These are phyloP conservation scores for Silene conica DNA, from an alignment of 148 eudicot species.

Conservation along the genomic window DNA sequence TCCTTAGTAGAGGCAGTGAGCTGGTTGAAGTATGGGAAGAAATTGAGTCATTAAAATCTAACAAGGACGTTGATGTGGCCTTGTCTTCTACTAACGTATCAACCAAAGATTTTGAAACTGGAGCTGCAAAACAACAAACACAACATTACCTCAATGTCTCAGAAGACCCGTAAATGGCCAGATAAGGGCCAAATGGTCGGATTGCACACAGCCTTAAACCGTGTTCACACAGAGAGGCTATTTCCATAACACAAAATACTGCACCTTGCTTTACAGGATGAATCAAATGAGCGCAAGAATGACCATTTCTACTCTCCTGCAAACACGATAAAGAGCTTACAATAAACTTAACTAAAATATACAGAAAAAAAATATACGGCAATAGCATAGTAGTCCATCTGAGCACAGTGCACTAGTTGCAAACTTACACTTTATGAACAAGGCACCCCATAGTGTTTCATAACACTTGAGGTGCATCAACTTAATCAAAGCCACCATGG, in stretches of 20 bases:
- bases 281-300: constrained; percentile 45
- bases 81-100: constrained; percentile 21
- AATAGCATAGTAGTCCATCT: no score
- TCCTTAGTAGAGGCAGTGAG: constrained; percentile 28
- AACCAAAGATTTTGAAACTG: constrained; percentile 12
- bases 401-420: no score
- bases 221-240: not conserved
- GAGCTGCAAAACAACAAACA: constrained; percentile 12
- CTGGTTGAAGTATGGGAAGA: constrained; percentile 38
- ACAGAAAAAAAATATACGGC: no score
- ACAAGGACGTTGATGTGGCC: constrained; percentile 32
- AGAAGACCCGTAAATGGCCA: not conserved
- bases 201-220: not conserved
- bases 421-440: no score
- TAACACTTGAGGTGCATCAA: no score
- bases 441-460: no score
- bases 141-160: not conserved
- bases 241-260: not conserved
- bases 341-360: not conserved
- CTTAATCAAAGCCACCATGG: not conserved
- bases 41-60: constrained; percentile 29
- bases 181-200: not conserved
- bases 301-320: constrained; percentile 47
- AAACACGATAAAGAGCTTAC: constrained; percentile 11
- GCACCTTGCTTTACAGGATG: constrained; percentile 49